Conservation (phyloP, 2,329 filamentous ascomycete species). For the Sporothrix mexicana region DNA sequence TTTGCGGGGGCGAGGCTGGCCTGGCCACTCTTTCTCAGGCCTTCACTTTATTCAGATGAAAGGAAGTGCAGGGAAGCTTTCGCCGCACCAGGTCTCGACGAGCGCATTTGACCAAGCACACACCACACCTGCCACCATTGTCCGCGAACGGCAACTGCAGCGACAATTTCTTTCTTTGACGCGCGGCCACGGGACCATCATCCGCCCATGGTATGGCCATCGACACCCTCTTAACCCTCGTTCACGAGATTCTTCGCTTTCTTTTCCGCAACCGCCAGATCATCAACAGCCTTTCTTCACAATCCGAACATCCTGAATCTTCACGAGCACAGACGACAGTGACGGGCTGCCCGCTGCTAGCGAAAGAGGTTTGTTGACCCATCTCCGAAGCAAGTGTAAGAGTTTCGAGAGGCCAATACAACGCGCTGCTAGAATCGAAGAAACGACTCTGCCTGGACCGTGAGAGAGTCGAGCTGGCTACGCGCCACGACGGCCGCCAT, state of each 20-base stretch:
- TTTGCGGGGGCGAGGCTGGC: constrained; percentile 12
- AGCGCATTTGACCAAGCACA: background rate
- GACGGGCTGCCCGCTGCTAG: background rate
- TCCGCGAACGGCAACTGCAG: background rate
- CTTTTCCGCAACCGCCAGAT: background rate
- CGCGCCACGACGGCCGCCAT: constrained; percentile 35
- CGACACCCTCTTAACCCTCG: constrained; percentile 16
- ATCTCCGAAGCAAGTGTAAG: background rate
- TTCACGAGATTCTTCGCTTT: background rate
- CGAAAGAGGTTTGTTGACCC: constrained; percentile 25
- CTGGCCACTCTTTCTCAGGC: background rate
- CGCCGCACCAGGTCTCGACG: background rate
- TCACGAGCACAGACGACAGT: background rate
- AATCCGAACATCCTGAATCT: background rate
- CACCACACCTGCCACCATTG: background rate
- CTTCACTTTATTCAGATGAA: background rate
- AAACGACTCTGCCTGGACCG: background rate
- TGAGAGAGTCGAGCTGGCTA: constrained; percentile 30
- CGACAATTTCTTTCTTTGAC: background rate
- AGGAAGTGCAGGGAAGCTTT: constrained; percentile 18
- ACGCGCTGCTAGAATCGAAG: constrained; percentile 22
- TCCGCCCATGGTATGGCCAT: constrained; percentile 33
- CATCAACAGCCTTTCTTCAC: background rate
- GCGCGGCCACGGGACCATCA: background rate
- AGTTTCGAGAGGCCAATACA: background rate